Evolutionary conservation across 2,329 filamentous ascomycete genomes (phyloP).

Genomic region (Aspergillus hortae): DNA sequence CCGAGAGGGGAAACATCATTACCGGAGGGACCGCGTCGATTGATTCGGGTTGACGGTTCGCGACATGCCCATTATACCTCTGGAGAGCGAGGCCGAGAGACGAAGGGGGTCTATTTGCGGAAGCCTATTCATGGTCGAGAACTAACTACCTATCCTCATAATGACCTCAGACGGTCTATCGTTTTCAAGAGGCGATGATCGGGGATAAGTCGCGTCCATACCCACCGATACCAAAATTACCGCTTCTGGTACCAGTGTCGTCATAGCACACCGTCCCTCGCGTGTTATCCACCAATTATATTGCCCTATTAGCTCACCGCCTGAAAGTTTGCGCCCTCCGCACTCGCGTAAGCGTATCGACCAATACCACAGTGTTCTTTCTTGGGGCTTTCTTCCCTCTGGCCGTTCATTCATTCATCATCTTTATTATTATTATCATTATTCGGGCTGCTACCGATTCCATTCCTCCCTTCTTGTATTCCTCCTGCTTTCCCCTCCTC

Average conservation of each 20-base stretch:
- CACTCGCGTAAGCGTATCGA: neutral
- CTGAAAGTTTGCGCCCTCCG: neutral
- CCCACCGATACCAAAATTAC: neutral
- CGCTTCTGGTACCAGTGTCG: neutral
- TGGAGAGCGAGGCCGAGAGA: neutral
- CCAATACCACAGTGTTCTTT: neutral
- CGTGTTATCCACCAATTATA: neutral
- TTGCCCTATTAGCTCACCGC: neutral
- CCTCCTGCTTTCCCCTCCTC: neutral
- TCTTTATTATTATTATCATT: neutral
- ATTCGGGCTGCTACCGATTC: neutral
- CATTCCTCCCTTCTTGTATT: neutral
- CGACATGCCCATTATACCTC: neutral
- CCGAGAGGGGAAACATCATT: too few relatives aligned
- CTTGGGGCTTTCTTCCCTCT: neutral
- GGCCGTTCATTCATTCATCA: conserved; percentile 1
- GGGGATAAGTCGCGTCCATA: neutral
- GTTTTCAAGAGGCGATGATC: too few relatives aligned
- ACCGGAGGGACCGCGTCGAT: too few relatives aligned
- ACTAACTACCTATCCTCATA: too few relatives aligned
- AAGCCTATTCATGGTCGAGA: too few relatives aligned
- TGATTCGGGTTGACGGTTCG: neutral
- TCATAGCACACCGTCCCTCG: neutral
- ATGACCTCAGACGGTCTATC: too few relatives aligned
- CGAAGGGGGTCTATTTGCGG: neutral